Conservation (phyloP, 2,329 filamentous ascomycete genomes). For the Venturia pyrina region DNA sequence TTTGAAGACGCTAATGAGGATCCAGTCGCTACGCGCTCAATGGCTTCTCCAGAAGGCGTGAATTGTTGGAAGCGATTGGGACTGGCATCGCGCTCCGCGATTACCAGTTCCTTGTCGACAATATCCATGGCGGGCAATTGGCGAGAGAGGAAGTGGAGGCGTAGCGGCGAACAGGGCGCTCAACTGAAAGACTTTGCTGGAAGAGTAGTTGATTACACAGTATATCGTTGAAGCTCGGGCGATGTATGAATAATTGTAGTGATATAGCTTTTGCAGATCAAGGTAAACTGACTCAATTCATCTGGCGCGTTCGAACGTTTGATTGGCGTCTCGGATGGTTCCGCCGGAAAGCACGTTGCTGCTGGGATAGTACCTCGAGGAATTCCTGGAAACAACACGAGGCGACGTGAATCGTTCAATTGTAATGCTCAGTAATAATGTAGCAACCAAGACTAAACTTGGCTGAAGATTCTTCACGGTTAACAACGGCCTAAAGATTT, state of each 20-base stretch:
- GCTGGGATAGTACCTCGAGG: background rate
- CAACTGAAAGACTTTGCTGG: background rate
- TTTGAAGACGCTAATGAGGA: slow-evolving; percentile 6
- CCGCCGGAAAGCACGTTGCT: background rate
- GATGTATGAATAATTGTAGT: background rate
- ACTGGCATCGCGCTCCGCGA: slow-evolving; percentile 9
- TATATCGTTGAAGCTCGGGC: background rate
- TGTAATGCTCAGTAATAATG: too few species aligned
- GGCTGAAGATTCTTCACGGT: background rate
- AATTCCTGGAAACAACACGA: background rate
- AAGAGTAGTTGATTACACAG: background rate
- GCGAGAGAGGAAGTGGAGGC: background rate
- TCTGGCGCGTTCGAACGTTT: background rate
- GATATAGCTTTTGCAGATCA: background rate
- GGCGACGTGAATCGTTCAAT: background rate
- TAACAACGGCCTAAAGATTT: background rate
- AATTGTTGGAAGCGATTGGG: slow-evolving; percentile 9
- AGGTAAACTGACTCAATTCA: background rate
- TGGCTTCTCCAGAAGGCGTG: slow-evolving; percentile 8
- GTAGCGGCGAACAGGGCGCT: background rate
- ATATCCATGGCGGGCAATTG: background rate
- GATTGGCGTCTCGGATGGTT: background rate
- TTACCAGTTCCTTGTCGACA: slow-evolving; percentile 4
- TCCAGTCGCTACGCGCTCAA: slow-evolving; percentile 9
- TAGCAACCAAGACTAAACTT: too few species aligned